Evolutionary conservation across 1,284 basidiomycete genomes (phyloP), one percentile per base, ranked within the genome.

Genomic region (Moesziomyces parantarcticus): DNA sequence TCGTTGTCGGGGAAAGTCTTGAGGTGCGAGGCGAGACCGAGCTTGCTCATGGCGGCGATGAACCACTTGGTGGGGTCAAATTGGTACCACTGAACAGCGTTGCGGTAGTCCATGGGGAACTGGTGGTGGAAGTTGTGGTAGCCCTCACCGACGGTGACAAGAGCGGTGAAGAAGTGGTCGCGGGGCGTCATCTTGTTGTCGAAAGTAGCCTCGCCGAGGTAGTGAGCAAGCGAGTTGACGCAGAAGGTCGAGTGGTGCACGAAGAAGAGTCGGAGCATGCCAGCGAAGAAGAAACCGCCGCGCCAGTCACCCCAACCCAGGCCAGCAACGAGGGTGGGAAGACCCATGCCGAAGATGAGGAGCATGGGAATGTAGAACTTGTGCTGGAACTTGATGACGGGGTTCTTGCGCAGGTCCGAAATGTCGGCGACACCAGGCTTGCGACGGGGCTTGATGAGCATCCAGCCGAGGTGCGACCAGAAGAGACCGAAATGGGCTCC

Each of bases 71-170:
- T 83, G 14, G 81, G 81, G 64, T 83, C 81, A 54, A 80, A 83
- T 64, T 83, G 81, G 67, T 80, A 79, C 81, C 81, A 83, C 50
- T 77, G 65, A 32, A 80, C 64, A 18, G 80, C 81, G 58, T 83
- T 83, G 20, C 81, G 76, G 74, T 78, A 82, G 71, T 83, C 81
- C 80, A 83, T 82, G 34, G 81, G 81, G 77, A 83, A 83, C 57
- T 83, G 80, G 67, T 83, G 81, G 75, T 83, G 81, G 77, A 82
- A 83, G 67, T 83, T 83, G 77, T 83, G 81, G 72, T 83, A 83
- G 21, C 81, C 81, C 60, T 83, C 81, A 16, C 81, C 81, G 29
- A 83, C 75, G 39, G 81, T 83, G 48, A 79, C 80, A 18, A 83
- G 62, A 13, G 81, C 81, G 43, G 81, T 83, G 56, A 83, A 71